Evolutionary conservation across 805 yeast species (phyloP).

Genomic region (Sugiyamaella floridensis): DNA sequence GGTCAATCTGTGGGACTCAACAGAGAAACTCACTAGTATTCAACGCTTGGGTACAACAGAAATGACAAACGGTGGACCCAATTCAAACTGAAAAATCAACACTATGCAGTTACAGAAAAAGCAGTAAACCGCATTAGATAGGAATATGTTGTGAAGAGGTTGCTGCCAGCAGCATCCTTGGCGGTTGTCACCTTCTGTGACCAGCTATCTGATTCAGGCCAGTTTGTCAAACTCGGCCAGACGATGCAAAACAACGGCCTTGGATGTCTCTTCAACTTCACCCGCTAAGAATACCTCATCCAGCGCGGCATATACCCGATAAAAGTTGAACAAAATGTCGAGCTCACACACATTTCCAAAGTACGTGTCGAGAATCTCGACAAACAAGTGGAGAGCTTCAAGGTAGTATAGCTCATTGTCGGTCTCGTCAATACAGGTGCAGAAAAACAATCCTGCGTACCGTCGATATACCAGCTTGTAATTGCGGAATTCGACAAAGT

Average conservation of each 20-base stretch:
- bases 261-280: constrained; percentile 81
- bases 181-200: not conserved
- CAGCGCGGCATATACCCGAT: constrained; percentile 69
- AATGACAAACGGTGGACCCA: no score
- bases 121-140: no score
- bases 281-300: constrained; percentile 90
- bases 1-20: no score
- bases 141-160: not conserved
- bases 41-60: no score
- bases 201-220: constrained; percentile 34
- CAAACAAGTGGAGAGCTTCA: constrained; percentile 80
- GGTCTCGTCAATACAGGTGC: constrained; percentile 68
- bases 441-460: constrained; percentile 86
- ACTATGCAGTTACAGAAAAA: no score
- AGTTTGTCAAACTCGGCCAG: constrained; percentile 57
- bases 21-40: no score
- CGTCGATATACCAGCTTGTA: constrained; percentile 73
- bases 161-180: not conserved
- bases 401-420: constrained; percentile 81
- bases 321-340: constrained; percentile 87
- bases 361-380: constrained; percentile 78
- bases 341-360: constrained; percentile 90
- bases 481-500: constrained; percentile 66
- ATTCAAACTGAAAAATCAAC: no score
- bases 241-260: constrained; percentile 56